phyloP scores from a whole-genome alignment of 805 yeast species.

The Alloascoidea hylecoeti region DNA sequence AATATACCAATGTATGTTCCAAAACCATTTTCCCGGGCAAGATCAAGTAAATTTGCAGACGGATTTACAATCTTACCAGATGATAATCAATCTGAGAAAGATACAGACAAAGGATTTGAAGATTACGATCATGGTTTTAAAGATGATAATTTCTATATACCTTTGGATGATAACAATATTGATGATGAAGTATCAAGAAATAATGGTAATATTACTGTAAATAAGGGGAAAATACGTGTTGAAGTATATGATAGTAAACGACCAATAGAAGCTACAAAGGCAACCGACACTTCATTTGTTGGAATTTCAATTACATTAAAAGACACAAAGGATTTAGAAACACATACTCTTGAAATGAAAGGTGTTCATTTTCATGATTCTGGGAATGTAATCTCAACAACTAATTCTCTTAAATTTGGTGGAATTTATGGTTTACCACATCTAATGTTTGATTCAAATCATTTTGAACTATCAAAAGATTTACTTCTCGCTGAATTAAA shows the following conservation, averaged over 20 bases:
- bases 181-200: constrained; percentile 19
- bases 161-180: constrained; percentile 10
- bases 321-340: constrained; percentile 33
- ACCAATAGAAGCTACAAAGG: constrained; percentile 3
- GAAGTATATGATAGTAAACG: constrained; percentile 14
- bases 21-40: constrained; percentile 3
- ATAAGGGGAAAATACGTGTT: constrained; percentile 20
- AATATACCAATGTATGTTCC: constrained; percentile 8
- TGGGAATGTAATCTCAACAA: constrained; percentile 45
- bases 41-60: background rate
- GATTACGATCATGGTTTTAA: constrained; percentile 3
- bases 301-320: background rate
- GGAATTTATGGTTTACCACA: constrained; percentile 53
- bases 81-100: constrained; percentile 4
- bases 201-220: constrained; percentile 17
- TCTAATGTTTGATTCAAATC: constrained; percentile 24
- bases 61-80: constrained; percentile 3
- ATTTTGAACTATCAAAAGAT: constrained; percentile 29
- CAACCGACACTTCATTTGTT: background rate
- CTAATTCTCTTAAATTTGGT: constrained; percentile 50
- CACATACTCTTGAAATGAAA: constrained; percentile 32
- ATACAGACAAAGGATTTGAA: constrained; percentile 4
- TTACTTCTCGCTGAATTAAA: constrained; percentile 30
- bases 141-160: constrained; percentile 9
- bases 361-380: constrained; percentile 56